Evolutionary conservation across 1,284 basidiomycete genomes (phyloP).

Genomic region (Tilletia setariae): DNA sequence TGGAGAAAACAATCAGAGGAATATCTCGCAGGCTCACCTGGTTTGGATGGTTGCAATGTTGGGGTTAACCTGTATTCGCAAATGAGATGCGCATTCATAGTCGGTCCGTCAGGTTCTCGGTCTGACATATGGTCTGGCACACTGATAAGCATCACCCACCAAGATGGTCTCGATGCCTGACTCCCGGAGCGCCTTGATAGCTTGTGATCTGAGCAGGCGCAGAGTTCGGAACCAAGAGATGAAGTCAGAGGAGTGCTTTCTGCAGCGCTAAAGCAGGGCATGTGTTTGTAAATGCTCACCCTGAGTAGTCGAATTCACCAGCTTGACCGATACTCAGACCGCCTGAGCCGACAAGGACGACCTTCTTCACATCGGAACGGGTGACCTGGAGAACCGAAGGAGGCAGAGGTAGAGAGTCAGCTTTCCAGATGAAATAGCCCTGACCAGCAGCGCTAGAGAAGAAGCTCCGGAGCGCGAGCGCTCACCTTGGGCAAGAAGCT

Average conservation of each 20-base stretch:
- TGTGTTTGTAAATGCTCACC: constrained; percentile 54
- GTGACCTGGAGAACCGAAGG: background rate
- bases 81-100: constrained; percentile 96
- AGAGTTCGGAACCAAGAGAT: background rate
- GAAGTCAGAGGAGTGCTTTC: background rate
- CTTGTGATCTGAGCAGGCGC: constrained; percentile 69
- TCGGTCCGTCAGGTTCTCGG: background rate
- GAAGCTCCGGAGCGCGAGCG: background rate
- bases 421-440: too few species aligned
- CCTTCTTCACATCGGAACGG: constrained; percentile 81
- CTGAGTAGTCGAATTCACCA: constrained; percentile 99
- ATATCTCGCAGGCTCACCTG: background rate
- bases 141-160: constrained; percentile 2
- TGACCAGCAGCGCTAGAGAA: background rate
- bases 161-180: constrained; percentile 92
- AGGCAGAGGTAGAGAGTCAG: background rate
- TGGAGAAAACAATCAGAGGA: constrained; percentile 52
- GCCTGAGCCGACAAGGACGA: constrained; percentile 92
- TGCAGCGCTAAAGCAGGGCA: background rate
- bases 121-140: too few species aligned
- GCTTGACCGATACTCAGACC: constrained; percentile 97
- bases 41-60: constrained; percentile 54
- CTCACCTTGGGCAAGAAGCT: constrained; percentile 46
- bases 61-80: constrained; percentile 72
- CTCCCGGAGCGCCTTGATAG: constrained; percentile 94